Conservation (phyloP, 768 basidiomycete genomes). For the Chalciporus piperatus region DNA sequence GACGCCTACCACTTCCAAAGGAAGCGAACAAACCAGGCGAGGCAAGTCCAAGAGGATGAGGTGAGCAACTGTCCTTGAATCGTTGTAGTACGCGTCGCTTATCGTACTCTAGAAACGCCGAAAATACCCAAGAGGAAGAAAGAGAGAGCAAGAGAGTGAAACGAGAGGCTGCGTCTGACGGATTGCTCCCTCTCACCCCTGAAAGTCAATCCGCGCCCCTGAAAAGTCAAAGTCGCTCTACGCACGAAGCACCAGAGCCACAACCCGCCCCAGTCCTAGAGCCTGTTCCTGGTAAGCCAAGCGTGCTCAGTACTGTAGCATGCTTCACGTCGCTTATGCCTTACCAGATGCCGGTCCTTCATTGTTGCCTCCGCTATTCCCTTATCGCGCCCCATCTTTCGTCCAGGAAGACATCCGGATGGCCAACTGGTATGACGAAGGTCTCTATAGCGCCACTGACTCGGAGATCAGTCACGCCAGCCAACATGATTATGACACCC, state of each 20-base stretch:
- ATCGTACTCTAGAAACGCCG: conserved; percentile 1
- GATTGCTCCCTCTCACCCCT: background rate
- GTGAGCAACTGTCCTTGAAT: conserved; percentile 5
- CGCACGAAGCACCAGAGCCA: background rate
- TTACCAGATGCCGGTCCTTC: background rate
- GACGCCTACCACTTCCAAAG: background rate
- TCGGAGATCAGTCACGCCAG: conserved; percentile 24
- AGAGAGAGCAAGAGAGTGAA: conserved; percentile 17
- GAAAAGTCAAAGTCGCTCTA: background rate
- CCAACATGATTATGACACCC: conserved; percentile 18
- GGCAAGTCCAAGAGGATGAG: conserved; percentile 6
- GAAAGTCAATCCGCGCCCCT: background rate
- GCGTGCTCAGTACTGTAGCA: background rate
- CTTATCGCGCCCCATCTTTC: background rate
- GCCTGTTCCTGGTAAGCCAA: background rate
- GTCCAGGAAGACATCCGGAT: background rate
- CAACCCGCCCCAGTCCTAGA: background rate
- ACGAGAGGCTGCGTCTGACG: background rate
- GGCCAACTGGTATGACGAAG: conserved; percentile 1
- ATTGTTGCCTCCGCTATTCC: background rate
- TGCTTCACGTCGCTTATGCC: background rate
- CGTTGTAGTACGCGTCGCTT: background rate
- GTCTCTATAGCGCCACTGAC: conserved; percentile 19
- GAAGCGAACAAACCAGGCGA: conserved; percentile 7
- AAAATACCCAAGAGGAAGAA: conserved; percentile 6